Conservation (phyloP, 23 red algal genomes). For the Agarophyton chilense region DNA sequence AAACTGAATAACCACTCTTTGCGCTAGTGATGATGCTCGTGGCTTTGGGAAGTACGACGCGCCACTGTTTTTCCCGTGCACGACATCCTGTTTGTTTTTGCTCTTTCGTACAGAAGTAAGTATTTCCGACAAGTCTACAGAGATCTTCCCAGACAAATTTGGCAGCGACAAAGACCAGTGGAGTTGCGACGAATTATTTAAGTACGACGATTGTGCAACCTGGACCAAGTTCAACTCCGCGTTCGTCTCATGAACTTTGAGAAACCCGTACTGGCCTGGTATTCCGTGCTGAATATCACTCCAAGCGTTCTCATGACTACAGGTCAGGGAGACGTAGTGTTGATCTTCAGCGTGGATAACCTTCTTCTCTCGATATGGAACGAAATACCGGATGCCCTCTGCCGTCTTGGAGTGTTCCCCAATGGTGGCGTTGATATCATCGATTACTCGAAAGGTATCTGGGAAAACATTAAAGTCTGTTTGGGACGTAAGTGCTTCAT, state of each 20-base stretch:
- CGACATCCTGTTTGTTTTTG: neutral
- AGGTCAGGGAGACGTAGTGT: constrained; percentile 23
- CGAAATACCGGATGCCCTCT: constrained; percentile 29
- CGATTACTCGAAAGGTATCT: constrained; percentile 41
- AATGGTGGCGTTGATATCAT: constrained; percentile 22
- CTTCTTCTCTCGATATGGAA: constrained; percentile 40
- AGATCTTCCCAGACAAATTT: constrained; percentile 13
- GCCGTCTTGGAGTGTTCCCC: constrained; percentile 31
- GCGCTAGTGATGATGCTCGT: constrained; percentile 50
- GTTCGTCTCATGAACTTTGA: constrained; percentile 34
- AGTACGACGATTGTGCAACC: constrained; percentile 18
- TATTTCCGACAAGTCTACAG: neutral
- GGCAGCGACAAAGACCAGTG: constrained; percentile 55
- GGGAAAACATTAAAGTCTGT: constrained; percentile 29
- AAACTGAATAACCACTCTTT: constrained; percentile 37
- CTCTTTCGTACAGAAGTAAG: neutral
- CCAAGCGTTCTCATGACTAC: constrained; percentile 68
- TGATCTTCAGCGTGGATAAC: constrained; percentile 49
- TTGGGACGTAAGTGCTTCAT: constrained; percentile 7
- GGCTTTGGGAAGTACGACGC: neutral
- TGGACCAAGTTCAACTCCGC: constrained; percentile 33
- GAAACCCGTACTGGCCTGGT: constrained; percentile 21
- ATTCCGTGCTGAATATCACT: constrained; percentile 22
- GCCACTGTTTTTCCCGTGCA: neutral
- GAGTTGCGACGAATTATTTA: constrained; percentile 7